A percentile compares a stretch with the other conserved stretches of the same genome.
Evolutionary conservation across 2,329 filamentous ascomycete species (phyloP).

Genomic region (Apiospora arundinis): DNA sequence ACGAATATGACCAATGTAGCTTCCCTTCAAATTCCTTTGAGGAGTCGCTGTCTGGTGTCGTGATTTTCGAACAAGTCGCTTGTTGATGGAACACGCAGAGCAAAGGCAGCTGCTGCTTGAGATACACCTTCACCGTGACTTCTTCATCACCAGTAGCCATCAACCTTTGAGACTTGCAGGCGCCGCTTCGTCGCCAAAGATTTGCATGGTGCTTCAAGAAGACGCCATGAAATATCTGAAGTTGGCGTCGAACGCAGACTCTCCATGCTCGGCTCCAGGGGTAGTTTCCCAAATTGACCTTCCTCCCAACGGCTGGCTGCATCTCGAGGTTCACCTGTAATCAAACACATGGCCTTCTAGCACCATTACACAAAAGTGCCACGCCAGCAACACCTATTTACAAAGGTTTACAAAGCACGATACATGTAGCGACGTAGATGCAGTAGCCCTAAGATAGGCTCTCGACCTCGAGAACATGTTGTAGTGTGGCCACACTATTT

Average conservation of each 20-base stretch:
- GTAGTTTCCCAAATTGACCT: neutral
- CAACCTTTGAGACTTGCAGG: neutral
- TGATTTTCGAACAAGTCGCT: neutral
- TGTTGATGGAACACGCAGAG: neutral
- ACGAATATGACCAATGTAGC: neutral
- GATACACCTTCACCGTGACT: neutral
- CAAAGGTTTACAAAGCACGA: neutral
- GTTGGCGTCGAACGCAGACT: neutral
- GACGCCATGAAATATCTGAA: neutral
- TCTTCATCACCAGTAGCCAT: neutral
- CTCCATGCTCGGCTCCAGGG: neutral
- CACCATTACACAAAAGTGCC: neutral
- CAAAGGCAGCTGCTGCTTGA: neutral
- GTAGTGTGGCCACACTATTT: neutral
- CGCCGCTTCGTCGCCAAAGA: neutral
- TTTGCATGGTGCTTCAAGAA: neutral
- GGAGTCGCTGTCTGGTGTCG: neutral
- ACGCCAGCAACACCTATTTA: neutral
- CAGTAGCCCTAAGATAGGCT: neutral
- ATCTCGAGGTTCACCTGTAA: slow-evolving; percentile 6
- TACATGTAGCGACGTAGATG: neutral
- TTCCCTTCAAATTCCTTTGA: neutral
- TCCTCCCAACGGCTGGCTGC: slow-evolving; percentile 5
- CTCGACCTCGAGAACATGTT: neutral
- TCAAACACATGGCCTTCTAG: slow-evolving; percentile 5